A percentile compares a stretch with the other conserved stretches of the same genome.
Conservation (phyloP, 148 eudicot species). For the Amaranthus hypochondriacus region DNA sequence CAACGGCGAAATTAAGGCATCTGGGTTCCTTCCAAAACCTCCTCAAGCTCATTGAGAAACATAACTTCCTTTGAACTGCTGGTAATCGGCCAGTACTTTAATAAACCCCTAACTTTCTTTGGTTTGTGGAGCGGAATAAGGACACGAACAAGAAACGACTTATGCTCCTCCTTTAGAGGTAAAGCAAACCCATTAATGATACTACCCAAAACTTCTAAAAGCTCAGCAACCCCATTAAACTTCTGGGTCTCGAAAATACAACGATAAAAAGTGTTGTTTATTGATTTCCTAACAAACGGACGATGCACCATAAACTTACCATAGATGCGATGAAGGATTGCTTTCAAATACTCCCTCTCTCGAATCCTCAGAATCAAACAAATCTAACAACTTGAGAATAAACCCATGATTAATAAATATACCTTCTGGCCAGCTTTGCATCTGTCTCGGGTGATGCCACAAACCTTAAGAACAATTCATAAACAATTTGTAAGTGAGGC, state of each 20-base stretch:
- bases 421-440: conserved; percentile 77
- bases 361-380: conserved; percentile 85
- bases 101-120: conserved; percentile 51
- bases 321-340: conserved; percentile 76
- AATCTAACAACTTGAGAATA: conserved; percentile 62
- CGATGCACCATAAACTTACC: conserved; percentile 95
- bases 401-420: conserved; percentile 69
- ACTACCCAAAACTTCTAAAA: conserved; percentile 87
- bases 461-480: conserved; percentile 74
- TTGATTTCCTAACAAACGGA: conserved; percentile 75
- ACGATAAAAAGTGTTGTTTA: conserved; percentile 79
- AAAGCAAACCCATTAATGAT: conserved; percentile 86
- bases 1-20: conserved; percentile 83
- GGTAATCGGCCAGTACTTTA: conserved; percentile 89
- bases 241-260: conserved; percentile 83
- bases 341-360: conserved; percentile 78
- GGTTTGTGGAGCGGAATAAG: conserved; percentile 91
- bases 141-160: conserved; percentile 68
- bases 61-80: conserved; percentile 93
- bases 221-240: conserved; percentile 85
- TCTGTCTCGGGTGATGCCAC: conserved; percentile 86
- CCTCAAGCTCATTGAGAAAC: conserved; percentile 92
- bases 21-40: conserved; percentile 88
- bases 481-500: conserved; percentile 87
- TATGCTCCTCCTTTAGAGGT: conserved; percentile 93